phyloP scores from a whole-genome alignment of 257 asterid species.

The Lycium barbarum region DNA sequence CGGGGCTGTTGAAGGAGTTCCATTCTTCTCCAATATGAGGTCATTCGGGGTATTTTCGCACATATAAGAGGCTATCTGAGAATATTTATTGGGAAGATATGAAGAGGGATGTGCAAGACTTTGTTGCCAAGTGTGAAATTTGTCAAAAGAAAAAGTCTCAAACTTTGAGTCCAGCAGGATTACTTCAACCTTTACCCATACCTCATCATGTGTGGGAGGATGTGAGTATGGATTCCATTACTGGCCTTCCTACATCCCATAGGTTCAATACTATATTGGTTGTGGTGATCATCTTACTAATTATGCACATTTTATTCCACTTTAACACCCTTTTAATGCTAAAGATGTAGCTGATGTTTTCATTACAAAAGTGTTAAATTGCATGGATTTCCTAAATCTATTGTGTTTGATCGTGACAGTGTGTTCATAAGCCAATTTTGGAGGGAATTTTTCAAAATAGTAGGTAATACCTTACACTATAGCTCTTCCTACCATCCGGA shows the following conservation, averaged over 20 bases:
- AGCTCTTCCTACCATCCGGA: not conserved
- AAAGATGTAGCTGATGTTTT: not conserved
- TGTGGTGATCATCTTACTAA: not conserved
- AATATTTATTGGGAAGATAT: not conserved
- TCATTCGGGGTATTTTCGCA: not conserved
- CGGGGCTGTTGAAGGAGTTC: not conserved
- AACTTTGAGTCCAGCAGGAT: not conserved
- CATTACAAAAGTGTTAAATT: not conserved
- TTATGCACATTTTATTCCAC: not conserved
- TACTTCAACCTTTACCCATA: not conserved
- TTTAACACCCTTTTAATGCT: not conserved
- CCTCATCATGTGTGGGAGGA: not conserved
- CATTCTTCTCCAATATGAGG: not conserved
- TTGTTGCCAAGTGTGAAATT: not conserved
- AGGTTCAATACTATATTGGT: not conserved
- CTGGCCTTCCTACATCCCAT: not conserved
- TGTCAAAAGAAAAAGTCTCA: conserved; percentile 9
- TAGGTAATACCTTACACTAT: not conserved
- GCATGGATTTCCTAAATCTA: not conserved
- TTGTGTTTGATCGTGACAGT: not conserved
- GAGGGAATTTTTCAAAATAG: not conserved
- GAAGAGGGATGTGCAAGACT: not conserved
- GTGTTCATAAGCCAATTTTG: not conserved
- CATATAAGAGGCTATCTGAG: not conserved
- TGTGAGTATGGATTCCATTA: not conserved